Evolutionary conservation across 768 basidiomycete genomes (phyloP), one percentile per base, ranked within the genome.

Genomic region (Macrocybe gigantea): DNA sequence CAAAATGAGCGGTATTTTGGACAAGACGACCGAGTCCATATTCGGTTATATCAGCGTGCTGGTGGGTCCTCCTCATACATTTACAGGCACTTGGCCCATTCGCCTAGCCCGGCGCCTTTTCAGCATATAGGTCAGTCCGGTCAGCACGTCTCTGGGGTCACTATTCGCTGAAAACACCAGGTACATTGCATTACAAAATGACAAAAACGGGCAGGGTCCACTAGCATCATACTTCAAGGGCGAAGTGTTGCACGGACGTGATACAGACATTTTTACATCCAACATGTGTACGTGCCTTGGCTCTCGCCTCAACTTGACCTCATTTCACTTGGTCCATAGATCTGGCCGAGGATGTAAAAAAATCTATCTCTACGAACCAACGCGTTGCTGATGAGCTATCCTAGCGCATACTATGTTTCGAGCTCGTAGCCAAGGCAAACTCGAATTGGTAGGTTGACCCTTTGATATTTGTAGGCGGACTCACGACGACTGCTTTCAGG

Each of bases 141-240:
- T 33, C 6, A 44, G 11, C 11, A 8, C 48, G 5, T 3, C 7
- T 22, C 22, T 39, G 30, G 37, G 44, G 40, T 45, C 31, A 51
- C 44, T 41, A 13, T 50, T n/a, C 35, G 6, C 31, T 6, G 14
- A 40, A 33, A 30, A 32, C 10, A 38, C 31, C 51, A 81, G 84
- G 42, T 88, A 92, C 62, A 92, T 93, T 56, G 93, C 93, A 0
- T 62, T 97, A 49, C 87, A 89, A 63, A 96, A 97, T 56, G 79
- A 93, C 58, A 78, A 79, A 53, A 67, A 72, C 13, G 94, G 93
- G 0, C 71, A 78, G 15, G 95, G 95, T 0, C 95, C 95, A 5
- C 69, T 98, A 4, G 88, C 92, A 10, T 93, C 94, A 11, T 99
- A 99, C 64, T 99, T 99, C 75, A 89, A 97, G 62, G 96, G 96